These are phyloP conservation scores for Apiotrichum porosum DNA, from an alignment of 1,284 basidiomycete species.

Conservation along the genomic window DNA sequence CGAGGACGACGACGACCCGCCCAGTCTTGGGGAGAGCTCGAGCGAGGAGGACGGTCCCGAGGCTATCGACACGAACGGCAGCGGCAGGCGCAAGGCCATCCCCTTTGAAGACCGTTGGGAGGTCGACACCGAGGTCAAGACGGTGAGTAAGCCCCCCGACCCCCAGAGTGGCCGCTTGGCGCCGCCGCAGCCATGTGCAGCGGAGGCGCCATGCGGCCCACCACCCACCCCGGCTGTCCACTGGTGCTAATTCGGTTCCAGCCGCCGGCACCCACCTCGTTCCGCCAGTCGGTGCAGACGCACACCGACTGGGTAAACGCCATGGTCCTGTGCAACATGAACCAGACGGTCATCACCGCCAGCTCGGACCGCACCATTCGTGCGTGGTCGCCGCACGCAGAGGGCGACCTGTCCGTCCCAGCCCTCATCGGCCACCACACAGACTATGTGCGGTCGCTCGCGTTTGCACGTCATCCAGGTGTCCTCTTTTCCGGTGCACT, in stretches of 20 bases:
- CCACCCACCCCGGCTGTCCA: too few relatives aligned
- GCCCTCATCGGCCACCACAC: conserved; percentile 75
- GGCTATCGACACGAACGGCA: neutral
- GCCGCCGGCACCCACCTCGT: conserved; percentile 48
- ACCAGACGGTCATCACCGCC: conserved; percentile 90
- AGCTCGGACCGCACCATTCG: conserved; percentile 95
- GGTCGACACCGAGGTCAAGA: conserved; percentile 53
- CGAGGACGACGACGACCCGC: conserved; percentile 48
- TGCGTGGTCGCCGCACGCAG: conserved; percentile 83
- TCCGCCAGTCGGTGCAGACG: conserved; percentile 76
- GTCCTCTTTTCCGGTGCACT: conserved; percentile 94
- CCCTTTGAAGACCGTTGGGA: conserved; percentile 75
- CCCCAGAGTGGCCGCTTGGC: too few relatives aligned
- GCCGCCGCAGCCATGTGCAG: too few relatives aligned
- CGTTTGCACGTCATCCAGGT: conserved; percentile 68
- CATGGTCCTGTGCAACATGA: conserved; percentile 82
- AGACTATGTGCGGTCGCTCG: conserved; percentile 87
- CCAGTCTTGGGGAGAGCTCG: neutral
- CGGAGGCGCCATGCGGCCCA: too few relatives aligned
- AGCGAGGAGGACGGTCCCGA: neutral
- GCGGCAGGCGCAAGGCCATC: conserved; percentile 33
- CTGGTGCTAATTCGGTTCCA: too few relatives aligned
- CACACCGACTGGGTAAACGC: conserved; percentile 98
- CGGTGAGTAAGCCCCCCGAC: neutral
- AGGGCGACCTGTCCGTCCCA: conserved; percentile 55